Evolutionary conservation across 2,329 filamentous ascomycete genomes (phyloP), one percentile per base, ranked within the genome.

Genomic region (Aspergillus unguis): DNA sequence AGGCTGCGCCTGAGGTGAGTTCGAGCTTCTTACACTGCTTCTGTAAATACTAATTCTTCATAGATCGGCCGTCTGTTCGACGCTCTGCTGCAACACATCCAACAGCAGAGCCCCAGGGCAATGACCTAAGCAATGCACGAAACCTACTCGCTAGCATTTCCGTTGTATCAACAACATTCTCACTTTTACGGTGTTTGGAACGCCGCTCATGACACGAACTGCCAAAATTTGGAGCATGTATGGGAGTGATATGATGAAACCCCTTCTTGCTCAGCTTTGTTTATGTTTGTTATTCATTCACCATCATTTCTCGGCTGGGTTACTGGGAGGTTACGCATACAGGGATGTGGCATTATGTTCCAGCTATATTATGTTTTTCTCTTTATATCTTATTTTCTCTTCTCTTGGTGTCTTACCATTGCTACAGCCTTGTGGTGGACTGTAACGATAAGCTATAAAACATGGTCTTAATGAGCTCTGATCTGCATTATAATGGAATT

Each of bases 1-100:
- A 96, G 77, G 83, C 86, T 60, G 84, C 87, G 61, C 91, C 91
- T 59, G 91, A 96, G 79, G 91, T 95, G 78, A 71, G 70, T 60
- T 11, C 6, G 7, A 43, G 8, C 23, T 4, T 23, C 36, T 4
- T 23, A 7, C 26, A 29, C 11, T 17, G 6, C 31, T 33, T 9
- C 10, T 7, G 6, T 23, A 41, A 17, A 32, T 36, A 41, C 50
- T 58, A 54, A 58, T 45, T 10, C 5, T 32, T 9, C 48, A 10
- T 46, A 75, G 73, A 75, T 75, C 58, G 72, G 71, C 52, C 72
- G 72, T 57, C 70, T 75, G 9, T 75, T 75, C 46, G 71, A 75
- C 61, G 71, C 72, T 42, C 70, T 75, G 53, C 67, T 75, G 49
- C 71, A 73, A 55, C 73, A 75, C 52, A 75, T 75, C 49, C 73